These are phyloP conservation scores for Phytophthora sp. DNA, from an alignment of 352 stramenopile species.

Conservation along the genomic window DNA sequence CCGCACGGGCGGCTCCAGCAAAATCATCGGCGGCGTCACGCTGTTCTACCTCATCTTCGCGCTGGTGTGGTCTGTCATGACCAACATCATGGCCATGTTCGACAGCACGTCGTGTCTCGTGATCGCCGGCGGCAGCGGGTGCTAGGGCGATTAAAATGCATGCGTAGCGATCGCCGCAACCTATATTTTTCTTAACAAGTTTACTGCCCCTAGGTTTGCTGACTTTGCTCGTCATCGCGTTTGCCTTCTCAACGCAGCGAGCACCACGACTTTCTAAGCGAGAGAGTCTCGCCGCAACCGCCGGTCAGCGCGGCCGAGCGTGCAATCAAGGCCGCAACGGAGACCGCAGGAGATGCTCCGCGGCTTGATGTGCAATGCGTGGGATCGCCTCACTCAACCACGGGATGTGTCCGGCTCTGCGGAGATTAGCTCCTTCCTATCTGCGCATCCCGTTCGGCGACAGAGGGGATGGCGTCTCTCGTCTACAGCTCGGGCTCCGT, in stretches of 20 bases:
- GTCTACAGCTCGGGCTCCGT: too few species aligned
- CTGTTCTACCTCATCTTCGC: conserved; percentile 38
- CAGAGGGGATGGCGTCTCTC: conserved; percentile 9
- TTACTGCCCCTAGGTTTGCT: conserved; percentile 11
- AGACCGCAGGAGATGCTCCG: conserved; percentile 25
- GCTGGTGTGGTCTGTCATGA: conserved; percentile 35
- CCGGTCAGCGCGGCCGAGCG: background rate
- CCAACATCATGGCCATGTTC: conserved; percentile 40
- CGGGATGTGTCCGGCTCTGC: conserved; percentile 19
- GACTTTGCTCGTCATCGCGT: background rate
- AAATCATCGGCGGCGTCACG: conserved; percentile 35
- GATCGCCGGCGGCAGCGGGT: conserved; percentile 46
- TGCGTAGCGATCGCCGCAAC: conserved; percentile 3
- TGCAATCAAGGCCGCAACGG: conserved; percentile 12
- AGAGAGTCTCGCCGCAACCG: too few species aligned
- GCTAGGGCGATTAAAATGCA: conserved; percentile 30
- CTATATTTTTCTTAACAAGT: conserved; percentile 9
- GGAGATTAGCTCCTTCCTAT: conserved; percentile 13
- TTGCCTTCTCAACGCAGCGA: background rate
- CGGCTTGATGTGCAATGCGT: conserved; percentile 35
- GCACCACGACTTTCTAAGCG: background rate
- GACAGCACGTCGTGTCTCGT: conserved; percentile 35
- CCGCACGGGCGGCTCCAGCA: conserved; percentile 33
- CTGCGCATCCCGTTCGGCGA: conserved; percentile 13
- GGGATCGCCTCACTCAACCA: too few species aligned